These are phyloP conservation scores for Penicillium canariense DNA, from an alignment of 495 filamentous ascomycete species.

Conservation along the genomic window DNA sequence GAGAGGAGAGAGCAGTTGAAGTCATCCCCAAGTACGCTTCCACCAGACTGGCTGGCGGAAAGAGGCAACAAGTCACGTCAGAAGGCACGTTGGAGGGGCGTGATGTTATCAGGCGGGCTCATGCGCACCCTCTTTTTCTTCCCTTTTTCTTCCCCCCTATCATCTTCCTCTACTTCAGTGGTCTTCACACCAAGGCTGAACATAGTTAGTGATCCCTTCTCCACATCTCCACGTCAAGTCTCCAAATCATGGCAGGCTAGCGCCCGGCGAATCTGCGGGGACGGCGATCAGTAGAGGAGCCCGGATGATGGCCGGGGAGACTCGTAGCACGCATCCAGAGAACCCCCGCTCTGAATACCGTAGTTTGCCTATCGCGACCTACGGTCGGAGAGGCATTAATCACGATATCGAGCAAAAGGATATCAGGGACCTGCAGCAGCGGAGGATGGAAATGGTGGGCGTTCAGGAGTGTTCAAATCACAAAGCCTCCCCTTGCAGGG, in stretches of 20 bases:
- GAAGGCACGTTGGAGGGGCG: constrained; percentile 12
- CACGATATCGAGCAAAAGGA: neutral
- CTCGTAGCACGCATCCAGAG: too few species aligned
- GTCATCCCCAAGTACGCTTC: neutral
- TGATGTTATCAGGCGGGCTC: constrained; percentile 27
- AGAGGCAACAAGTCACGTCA: too few species aligned
- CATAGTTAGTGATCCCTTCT: neutral
- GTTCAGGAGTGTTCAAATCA: constrained; percentile 18
- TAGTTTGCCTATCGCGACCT: too few species aligned
- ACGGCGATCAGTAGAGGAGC: constrained; percentile 19
- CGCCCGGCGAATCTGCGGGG: constrained; percentile 22
- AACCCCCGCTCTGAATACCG: too few species aligned
- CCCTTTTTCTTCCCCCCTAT: neutral
- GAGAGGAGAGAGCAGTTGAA: neutral
- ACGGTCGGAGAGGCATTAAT: neutral
- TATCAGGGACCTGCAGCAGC: constrained; percentile 19
- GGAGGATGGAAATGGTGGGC: constrained; percentile 3
- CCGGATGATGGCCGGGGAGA: neutral
- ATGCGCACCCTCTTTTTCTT: neutral
- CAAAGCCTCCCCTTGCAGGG: constrained; percentile 26
- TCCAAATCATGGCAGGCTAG: too few species aligned
- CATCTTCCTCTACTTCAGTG: too few species aligned
- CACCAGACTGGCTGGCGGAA: neutral
- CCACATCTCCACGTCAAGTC: too few species aligned
- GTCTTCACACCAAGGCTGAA: too few species aligned